These are phyloP conservation scores for Gastrolobium villosum DNA, from an alignment of 306 rosid genomes.

Conservation along the genomic window DNA sequence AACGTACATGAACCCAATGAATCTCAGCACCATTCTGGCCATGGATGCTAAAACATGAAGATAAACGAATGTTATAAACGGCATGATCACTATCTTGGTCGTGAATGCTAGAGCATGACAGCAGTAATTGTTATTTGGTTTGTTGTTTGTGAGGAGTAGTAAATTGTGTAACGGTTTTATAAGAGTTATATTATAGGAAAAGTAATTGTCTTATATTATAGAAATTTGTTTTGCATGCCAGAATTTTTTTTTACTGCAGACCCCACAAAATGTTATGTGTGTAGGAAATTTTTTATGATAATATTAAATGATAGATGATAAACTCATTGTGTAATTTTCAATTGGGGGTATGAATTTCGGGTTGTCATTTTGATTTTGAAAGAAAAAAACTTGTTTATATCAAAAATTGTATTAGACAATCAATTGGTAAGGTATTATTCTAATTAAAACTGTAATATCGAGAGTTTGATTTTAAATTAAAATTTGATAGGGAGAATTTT, in stretches of 20 bases:
- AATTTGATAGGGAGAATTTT: too few species aligned
- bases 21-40: slow-evolving; percentile 70
- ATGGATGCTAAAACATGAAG: slow-evolving; percentile 51
- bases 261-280: too few species aligned
- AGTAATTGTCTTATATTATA: too few species aligned
- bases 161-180: not conserved
- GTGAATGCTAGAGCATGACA: not conserved
- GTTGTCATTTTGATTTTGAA: not conserved
- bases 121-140: not conserved
- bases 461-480: too few species aligned
- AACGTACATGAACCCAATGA: slow-evolving; percentile 72
- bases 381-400: not conserved
- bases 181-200: too few species aligned
- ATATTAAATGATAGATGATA: too few species aligned
- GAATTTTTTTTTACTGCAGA: too few species aligned
- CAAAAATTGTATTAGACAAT: not conserved
- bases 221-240: too few species aligned
- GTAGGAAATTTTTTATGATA: too few species aligned
- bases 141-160: not conserved
- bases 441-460: too few species aligned
- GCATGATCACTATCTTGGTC: not conserved
- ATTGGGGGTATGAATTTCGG: not conserved
- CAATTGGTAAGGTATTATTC: too few species aligned
- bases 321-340: not conserved
- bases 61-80: not conserved